Conservation (phyloP, 2,329 filamentous ascomycete genomes). For the Trichoderma hamatum region DNA sequence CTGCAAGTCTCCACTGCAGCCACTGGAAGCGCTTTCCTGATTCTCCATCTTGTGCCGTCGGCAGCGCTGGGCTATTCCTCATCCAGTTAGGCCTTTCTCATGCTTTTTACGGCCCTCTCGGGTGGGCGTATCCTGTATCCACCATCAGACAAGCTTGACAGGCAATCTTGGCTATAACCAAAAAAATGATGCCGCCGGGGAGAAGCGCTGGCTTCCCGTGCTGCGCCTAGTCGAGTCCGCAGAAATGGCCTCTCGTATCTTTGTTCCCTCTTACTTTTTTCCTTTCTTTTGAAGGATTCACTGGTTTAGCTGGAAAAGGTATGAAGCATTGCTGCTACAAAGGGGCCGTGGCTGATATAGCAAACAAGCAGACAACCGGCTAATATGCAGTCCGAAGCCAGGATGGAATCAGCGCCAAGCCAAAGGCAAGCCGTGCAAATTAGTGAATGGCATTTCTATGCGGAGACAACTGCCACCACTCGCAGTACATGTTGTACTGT, state of each 20-base stretch:
- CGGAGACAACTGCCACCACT: background rate
- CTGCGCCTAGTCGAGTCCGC: background rate
- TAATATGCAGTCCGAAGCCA: background rate
- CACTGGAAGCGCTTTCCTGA: slow-evolving; percentile 10
- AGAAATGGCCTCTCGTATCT: background rate
- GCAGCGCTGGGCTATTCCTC: background rate
- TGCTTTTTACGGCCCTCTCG: background rate
- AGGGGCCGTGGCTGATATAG: background rate
- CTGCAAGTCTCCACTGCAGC: background rate
- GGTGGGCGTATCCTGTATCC: background rate
- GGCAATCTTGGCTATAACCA: background rate
- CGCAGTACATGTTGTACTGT: background rate
- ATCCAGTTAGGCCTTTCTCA: background rate
- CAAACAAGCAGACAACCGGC: background rate
- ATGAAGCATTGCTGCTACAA: background rate
- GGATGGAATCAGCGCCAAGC: slow-evolving; percentile 5
- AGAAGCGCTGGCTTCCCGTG: background rate
- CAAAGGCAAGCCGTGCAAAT: background rate
- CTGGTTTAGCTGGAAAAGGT: background rate
- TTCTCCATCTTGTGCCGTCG: background rate
- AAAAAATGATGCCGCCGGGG: background rate
- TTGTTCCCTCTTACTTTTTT: background rate
- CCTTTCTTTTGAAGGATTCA: background rate
- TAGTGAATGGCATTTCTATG: background rate
- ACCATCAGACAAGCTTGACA: no score